phyloP scores from a whole-genome alignment of 768 basidiomycete species.

The Clathrus columnatus region DNA sequence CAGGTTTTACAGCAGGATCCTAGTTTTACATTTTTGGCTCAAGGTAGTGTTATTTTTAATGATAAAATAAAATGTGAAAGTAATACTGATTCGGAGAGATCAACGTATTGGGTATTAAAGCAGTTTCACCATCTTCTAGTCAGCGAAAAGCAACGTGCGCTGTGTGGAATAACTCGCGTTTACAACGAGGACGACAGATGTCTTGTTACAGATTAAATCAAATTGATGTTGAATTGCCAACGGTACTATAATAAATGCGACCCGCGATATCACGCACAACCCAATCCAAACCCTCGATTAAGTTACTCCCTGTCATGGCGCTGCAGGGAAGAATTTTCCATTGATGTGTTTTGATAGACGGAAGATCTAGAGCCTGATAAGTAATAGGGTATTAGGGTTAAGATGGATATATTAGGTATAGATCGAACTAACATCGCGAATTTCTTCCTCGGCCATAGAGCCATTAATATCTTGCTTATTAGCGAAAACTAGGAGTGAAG shows the following conservation, averaged over 20 bases:
- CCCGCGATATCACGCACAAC: conserved; percentile 81
- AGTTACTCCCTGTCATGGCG: conserved; percentile 80
- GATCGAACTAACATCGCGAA: conserved; percentile 57
- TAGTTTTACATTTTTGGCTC: no score
- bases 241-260: conserved; percentile 74
- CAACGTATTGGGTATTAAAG: no score
- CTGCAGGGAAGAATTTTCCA: conserved; percentile 92
- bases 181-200: neutral
- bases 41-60: no score
- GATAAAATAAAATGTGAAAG: no score
- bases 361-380: conserved; percentile 68
- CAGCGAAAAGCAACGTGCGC: no score
- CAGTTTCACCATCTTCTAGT: no score
- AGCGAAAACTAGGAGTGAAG: conserved; percentile 89
- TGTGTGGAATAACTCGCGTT: neutral
- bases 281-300: conserved; percentile 86
- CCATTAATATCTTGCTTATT: conserved; percentile 96
- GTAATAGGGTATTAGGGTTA: neutral
- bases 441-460: conserved; percentile 75
- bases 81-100: no score
- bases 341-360: conserved; percentile 74
- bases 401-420: neutral
- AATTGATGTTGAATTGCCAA: neutral
- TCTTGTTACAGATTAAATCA: neutral
- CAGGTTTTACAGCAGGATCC: no score